These are phyloP conservation scores for Bryoerythrophyllum caledonicum DNA, from an alignment of 225 moss, liverwort and hornwort species.

Conservation along the genomic window DNA sequence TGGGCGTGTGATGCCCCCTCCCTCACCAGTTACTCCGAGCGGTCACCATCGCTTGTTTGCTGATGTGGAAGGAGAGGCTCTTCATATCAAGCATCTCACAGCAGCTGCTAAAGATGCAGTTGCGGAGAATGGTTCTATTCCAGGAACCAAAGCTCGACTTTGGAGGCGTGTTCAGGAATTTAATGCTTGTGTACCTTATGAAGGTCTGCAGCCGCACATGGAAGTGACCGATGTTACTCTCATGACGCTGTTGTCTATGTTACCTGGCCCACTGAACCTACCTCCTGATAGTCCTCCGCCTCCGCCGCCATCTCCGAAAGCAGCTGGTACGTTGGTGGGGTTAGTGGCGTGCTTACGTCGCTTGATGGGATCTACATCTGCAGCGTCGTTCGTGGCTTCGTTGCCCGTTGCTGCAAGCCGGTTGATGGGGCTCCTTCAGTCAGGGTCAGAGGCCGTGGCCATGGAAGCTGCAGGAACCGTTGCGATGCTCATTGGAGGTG, in stretches of 20 bases:
- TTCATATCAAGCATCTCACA: conserved; percentile 79
- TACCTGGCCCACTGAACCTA: conserved; percentile 70
- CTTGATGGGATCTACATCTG: conserved; percentile 72
- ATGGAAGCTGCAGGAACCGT: conserved; percentile 76
- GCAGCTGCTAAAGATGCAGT: conserved; percentile 88
- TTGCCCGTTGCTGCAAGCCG: conserved; percentile 75
- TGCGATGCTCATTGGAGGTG: conserved; percentile 80
- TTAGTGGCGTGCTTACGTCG: conserved; percentile 76
- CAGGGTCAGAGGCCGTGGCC: conserved; percentile 81
- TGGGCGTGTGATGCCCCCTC: conserved; percentile 67
- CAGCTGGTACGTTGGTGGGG: conserved; percentile 82
- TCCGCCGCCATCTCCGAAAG: conserved; percentile 86
- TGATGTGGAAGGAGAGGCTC: conserved; percentile 83
- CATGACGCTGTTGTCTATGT: conserved; percentile 78
- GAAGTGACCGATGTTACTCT: conserved; percentile 82
- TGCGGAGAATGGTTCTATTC: conserved; percentile 76
- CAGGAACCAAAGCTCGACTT: conserved; percentile 80
- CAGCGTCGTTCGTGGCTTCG: conserved; percentile 75
- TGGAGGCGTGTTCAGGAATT: conserved; percentile 89
- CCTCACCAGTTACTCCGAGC: conserved; percentile 43
- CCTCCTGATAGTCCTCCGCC: conserved; percentile 78
- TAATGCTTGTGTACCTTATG: conserved; percentile 82
- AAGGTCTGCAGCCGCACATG: conserved; percentile 68
- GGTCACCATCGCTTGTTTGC: conserved; percentile 81
- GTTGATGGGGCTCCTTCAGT: conserved; percentile 72